Base-by-base conservation (phyloP, 306 rosid genomes). In the Castanea mollissima region DNA sequence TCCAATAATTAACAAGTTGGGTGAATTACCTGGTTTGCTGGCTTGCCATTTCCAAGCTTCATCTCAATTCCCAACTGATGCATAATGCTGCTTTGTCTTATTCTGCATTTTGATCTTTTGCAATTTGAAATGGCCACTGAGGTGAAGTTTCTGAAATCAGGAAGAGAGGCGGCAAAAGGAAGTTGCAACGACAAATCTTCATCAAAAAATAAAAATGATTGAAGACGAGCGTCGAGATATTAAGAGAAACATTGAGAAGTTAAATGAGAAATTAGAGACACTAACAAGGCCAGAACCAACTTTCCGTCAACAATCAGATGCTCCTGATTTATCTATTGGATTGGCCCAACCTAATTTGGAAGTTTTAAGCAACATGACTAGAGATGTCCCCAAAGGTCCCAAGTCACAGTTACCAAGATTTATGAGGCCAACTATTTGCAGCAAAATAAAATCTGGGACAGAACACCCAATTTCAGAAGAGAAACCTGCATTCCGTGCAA, bases 371-470 rank as follows among this genome's bases (percentile, higher is more conserved):
- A 79, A 44, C 68, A 69, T n/a, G 31, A 65, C 74, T 49, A 59
- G 34, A 67, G 71, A 77, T 55, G 15, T 52, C 21, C 23, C 49
- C 21, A 64, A 60, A 41, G 54, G 73, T 80, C 49, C 74, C 44
- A 64, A 60, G 46, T 80, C 77, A 6, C 59, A 52, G 64, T 65
- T 67, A 58, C 87, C 87, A 35, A 76, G 87, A 44, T 84, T 84
- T 80, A 84, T 84, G 87, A 84, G 77, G 76, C 79, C 87, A 16
- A 84, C 87, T 19, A 67, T 73, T 58, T 75, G 82, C 79, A 84
- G 82, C 65, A 77, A 74, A 77, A 38, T 71, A 67, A 84, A 84
- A 73, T 73, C 70, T 68, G 87, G 76, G 69, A n/a, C 8, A 69
- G 74, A 77, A 16, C 44, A 51, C 70, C 63, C 35, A 68, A 69